Conservation (phyloP, 176 grass and related monocot species). For the Puccinellia tenuiflora region DNA sequence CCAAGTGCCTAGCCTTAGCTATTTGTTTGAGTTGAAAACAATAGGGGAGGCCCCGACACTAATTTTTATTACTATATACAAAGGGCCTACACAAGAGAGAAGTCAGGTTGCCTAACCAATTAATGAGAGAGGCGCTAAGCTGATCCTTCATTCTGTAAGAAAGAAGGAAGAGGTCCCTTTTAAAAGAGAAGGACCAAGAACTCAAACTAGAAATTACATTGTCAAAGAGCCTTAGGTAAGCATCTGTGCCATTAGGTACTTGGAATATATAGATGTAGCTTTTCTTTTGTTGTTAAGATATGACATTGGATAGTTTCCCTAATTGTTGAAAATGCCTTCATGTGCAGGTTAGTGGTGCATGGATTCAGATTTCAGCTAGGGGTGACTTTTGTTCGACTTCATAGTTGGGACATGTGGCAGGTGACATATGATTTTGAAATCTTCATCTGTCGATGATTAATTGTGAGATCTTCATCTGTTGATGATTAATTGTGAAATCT, state of each 20-base stretch:
- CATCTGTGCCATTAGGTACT: neutral
- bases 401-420: constrained; percentile 36
- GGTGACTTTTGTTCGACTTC: constrained; percentile 52
- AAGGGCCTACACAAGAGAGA: no score
- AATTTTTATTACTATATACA: neutral
- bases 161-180: neutral
- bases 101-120: neutral
- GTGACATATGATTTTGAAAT: neutral
- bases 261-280: neutral
- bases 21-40: neutral
- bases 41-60: neutral
- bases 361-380: constrained; percentile 69
- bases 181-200: neutral
- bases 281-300: neutral
- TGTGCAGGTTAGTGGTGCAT: constrained; percentile 44
- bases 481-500: neutral
- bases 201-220: neutral
- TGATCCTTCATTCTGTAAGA: neutral
- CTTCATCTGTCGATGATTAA: neutral
- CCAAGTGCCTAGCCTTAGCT: neutral
- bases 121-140: neutral
- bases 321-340: neutral
- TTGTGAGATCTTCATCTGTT: neutral
- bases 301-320: neutral
- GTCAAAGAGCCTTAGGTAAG: neutral